Evolutionary conservation across 106 monocot species (phyloP).

Genomic region (Amphibolis antarctica): DNA sequence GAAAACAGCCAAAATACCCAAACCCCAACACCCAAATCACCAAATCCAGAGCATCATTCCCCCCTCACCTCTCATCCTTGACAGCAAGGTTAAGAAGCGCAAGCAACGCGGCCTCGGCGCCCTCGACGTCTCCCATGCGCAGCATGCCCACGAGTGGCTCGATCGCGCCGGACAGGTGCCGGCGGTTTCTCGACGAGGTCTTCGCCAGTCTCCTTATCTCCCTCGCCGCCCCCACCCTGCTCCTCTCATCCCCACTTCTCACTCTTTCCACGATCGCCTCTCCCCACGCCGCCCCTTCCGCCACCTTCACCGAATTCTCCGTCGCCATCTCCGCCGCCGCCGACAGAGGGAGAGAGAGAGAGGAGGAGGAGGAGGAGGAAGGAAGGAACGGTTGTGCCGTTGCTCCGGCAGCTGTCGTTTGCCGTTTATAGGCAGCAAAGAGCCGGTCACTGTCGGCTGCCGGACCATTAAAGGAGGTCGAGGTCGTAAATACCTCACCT

Average conservation of each 20-base stretch:
- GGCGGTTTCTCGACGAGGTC: slow-evolving; percentile 43
- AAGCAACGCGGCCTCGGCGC: slow-evolving; percentile 14
- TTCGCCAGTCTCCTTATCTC: slow-evolving; percentile 68
- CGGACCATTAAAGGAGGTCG: too few species aligned
- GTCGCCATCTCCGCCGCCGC: background rate
- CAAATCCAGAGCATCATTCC: background rate
- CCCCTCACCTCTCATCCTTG: slow-evolving; percentile 25
- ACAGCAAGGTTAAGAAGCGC: slow-evolving; percentile 29
- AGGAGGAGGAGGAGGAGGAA: background rate
- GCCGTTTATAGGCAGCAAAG: too few species aligned
- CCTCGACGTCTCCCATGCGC: background rate
- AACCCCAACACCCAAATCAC: background rate
- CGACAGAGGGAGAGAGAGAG: background rate
- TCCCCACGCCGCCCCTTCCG: background rate
- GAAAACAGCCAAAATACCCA: background rate
- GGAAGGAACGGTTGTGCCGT: background rate
- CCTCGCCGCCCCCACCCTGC: slow-evolving; percentile 46
- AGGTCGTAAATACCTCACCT: too few species aligned
- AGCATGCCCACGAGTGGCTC: slow-evolving; percentile 26
- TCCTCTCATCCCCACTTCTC: slow-evolving; percentile 28
- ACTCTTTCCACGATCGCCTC: slow-evolving; percentile 20
- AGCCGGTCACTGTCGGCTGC: too few species aligned
- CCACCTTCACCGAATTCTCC: background rate
- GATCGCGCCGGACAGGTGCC: slow-evolving; percentile 32
- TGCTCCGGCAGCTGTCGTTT: too few species aligned